Evolutionary conservation across 768 basidiomycete species (phyloP), one percentile per base, ranked within the genome.

Genomic region (Tricholoma sp.): DNA sequence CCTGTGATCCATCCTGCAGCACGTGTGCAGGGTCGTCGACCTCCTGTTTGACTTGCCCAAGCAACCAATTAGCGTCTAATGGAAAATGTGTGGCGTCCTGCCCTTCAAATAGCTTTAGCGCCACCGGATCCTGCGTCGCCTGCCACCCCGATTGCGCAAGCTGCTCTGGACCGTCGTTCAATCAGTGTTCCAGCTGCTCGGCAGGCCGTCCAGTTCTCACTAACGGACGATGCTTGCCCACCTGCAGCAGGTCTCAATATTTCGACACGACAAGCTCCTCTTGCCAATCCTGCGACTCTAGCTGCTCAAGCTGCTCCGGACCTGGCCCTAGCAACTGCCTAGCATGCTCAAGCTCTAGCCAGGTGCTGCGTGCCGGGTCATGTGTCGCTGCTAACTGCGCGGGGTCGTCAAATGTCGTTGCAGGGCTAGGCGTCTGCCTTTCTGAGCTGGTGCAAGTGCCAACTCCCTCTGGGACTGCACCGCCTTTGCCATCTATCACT

Each of bases 121-220:
- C 88, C 10, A 78, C 83, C 29, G 82, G 84, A 21, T 71, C 81
- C 24, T 95, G 93, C 72, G 66, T 83, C 55, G 63, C 84, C 5
- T 96, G 94, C 69, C 92, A 95, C 58, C 84, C 91, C 0, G 94
- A 95, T 66, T 96, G 93, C 65, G 83, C 82, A 14, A 84, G 87
- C 1, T 96, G 94, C 71, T 83, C 84, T 21, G 91, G 91, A n/a
- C 64, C 80, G 19, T 81, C 84, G 0, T 91, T 91, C 73, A 84
- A 83, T 66, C 86, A 93, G 66, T 96, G 93, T 71, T 78, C 83
- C 7, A 81, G 81, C 50, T 94, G 92, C 65, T 77, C 83, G 31
- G 64, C 83, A 24, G 72, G 76, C 19, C 81, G 84, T 0, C 92
- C 91, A 0, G 89, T 93, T 37, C 82, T 86, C 47, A 81, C 81